Percentiles rank a stretch among this genome's conserved stretches.
phyloP scores from a whole-genome alignment of 1,284 basidiomycete species.

The Lignosus rhinocerotis region DNA sequence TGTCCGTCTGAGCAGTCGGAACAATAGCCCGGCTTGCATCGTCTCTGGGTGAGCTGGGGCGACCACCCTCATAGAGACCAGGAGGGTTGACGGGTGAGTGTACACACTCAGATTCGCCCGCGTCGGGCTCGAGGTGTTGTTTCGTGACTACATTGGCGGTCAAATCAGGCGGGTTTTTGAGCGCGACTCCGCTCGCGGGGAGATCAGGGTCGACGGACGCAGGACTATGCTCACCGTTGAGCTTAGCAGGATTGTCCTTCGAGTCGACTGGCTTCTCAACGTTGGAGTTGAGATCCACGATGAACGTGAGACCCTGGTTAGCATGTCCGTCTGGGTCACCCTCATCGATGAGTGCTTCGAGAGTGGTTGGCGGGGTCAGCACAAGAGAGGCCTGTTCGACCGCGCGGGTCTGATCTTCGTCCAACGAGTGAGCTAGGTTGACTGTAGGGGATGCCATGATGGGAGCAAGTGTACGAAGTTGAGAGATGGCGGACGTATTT shows the following conservation, averaged over 20 bases:
- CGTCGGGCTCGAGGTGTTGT: too few relatives aligned
- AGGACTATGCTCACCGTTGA: background rate
- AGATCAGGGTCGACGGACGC: background rate
- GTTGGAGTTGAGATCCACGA: slow-evolving; percentile 22
- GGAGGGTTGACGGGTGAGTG: background rate
- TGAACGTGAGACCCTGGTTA: slow-evolving; percentile 11
- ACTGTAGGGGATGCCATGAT: background rate
- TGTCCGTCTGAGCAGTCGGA: too few relatives aligned
- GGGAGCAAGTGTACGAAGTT: background rate
- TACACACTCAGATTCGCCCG: background rate
- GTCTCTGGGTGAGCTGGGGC: background rate
- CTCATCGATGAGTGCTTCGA: background rate
- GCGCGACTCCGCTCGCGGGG: too few relatives aligned
- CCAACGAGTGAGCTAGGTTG: background rate
- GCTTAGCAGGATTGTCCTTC: background rate
- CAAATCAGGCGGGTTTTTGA: too few relatives aligned
- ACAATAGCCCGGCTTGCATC: too few relatives aligned
- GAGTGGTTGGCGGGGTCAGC: background rate
- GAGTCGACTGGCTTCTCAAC: background rate
- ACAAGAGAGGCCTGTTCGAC: background rate
- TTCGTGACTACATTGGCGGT: too few relatives aligned
- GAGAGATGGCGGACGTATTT: background rate
- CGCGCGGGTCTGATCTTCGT: background rate
- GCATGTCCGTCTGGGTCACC: background rate
- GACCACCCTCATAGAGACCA: background rate